Conservation (phyloP, 2,329 filamentous ascomycete species). For the Nothophaeocryptopus gaeumannii region DNA sequence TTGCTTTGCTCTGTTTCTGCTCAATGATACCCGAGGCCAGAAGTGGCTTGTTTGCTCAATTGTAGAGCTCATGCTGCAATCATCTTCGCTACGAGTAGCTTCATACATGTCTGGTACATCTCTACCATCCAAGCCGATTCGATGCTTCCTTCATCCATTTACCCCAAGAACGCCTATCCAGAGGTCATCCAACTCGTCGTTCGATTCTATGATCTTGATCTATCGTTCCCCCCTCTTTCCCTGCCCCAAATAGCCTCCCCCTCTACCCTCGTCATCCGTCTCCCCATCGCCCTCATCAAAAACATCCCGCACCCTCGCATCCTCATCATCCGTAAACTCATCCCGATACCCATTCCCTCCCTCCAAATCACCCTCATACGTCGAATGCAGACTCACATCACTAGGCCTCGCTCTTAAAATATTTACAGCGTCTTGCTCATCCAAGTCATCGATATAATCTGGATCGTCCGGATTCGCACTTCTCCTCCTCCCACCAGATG, state of each 20-base stretch:
- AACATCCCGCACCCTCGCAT: conserved; percentile 43
- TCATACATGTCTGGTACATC: too few species aligned
- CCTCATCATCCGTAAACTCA: conserved; percentile 43
- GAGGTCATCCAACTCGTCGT: conserved; percentile 5
- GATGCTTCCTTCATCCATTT: too few species aligned
- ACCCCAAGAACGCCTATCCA: too few species aligned
- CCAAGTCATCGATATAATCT: conserved; percentile 47
- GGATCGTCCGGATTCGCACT: conserved; percentile 34
- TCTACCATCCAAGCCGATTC: too few species aligned
- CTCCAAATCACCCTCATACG: conserved; percentile 54
- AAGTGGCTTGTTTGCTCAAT: too few species aligned
- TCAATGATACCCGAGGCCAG: too few species aligned
- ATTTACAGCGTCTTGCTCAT: conserved; percentile 40
- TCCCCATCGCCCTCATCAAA: conserved; percentile 46
- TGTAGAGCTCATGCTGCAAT: too few species aligned
- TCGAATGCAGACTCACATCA: conserved; percentile 52
- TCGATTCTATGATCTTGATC: too few species aligned
- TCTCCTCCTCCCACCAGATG: conserved; percentile 24
- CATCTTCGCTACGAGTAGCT: too few species aligned
- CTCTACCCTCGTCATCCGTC: conserved; percentile 27
- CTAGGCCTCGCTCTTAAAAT: conserved; percentile 49
- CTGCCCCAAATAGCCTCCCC: too few species aligned
- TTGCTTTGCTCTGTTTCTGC: too few species aligned
- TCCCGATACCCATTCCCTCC: conserved; percentile 38
- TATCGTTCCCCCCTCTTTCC: too few species aligned